These are phyloP conservation scores for Epichloe sylvatica DNA, from an alignment of 2,329 filamentous ascomycete genomes.

Conservation along the genomic window DNA sequence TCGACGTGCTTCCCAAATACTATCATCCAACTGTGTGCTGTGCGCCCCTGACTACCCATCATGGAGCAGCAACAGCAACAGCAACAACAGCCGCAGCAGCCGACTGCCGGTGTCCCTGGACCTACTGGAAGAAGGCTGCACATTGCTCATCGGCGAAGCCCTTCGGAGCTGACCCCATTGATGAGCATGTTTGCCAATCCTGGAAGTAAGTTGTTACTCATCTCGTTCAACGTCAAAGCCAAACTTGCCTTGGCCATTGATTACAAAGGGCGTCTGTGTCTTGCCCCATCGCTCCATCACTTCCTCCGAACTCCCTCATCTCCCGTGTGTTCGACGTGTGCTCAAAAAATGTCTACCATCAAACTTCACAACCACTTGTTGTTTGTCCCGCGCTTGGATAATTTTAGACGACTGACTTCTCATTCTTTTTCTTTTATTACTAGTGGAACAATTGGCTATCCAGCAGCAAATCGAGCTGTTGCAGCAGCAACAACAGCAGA, in stretches of 20 bases:
- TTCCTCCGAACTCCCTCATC: neutral
- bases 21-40: constrained; percentile 4
- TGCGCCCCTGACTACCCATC: constrained; percentile 34
- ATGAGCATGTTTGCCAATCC: constrained; percentile 77
- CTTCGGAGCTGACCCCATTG: constrained; percentile 89
- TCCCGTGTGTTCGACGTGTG: neutral
- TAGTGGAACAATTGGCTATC: constrained; percentile 94
- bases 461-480: constrained; percentile 96
- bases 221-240: neutral
- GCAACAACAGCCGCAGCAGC: constrained; percentile 41
- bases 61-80: constrained; percentile 45
- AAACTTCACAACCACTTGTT: too few relatives aligned
- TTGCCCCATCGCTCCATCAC: neutral
- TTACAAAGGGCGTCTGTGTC: neutral
- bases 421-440: constrained; percentile 6
- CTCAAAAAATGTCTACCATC: neutral
- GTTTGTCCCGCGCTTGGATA: neutral
- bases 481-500: constrained; percentile 95
- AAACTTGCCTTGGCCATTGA: neutral
- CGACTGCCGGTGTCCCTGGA: constrained; percentile 48
- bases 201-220: constrained; percentile 40
- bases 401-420: constrained; percentile 1
- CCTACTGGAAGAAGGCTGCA: constrained; percentile 81
- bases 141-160: constrained; percentile 93
- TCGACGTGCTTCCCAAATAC: constrained; percentile 24